Evolutionary conservation across 1,284 basidiomycete species (phyloP).

Genomic region (Taiwanofungus camphoratus): DNA sequence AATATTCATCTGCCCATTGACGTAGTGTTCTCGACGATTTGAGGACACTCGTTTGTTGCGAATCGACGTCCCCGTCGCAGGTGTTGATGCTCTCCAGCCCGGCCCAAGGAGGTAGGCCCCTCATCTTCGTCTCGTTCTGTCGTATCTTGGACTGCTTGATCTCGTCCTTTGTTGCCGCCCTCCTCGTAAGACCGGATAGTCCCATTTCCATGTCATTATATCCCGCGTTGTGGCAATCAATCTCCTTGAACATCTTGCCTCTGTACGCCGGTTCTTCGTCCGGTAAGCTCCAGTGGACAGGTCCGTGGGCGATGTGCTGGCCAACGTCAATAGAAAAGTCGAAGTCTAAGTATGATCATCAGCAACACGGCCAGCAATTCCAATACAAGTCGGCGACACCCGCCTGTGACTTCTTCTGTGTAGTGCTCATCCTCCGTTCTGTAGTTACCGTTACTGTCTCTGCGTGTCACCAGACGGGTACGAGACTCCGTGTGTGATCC

Average conservation of each 20-base stretch:
- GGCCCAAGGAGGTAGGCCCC: conserved; percentile 30
- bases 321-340: conserved; percentile 55
- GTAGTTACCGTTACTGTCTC: conserved; percentile 30
- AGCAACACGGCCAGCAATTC: not conserved
- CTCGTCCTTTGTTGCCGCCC: conserved; percentile 21
- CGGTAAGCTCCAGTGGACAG: conserved; percentile 29
- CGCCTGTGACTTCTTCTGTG: conserved; percentile 42
- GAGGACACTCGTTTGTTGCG: conserved; percentile 20
- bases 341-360: conserved; percentile 39
- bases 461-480: conserved; percentile 40
- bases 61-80: not conserved
- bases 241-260: conserved; percentile 26
- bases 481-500: conserved; percentile 57
- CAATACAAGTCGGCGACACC: not conserved
- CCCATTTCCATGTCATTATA: conserved; percentile 9
- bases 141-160: conserved; percentile 20
- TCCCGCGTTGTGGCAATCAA: conserved; percentile 16
- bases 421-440: conserved; percentile 46
- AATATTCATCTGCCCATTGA: conserved; percentile 70
- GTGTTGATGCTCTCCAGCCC: conserved; percentile 5
- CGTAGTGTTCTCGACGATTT: conserved; percentile 49
- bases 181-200: conserved; percentile 5
- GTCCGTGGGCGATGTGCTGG: conserved; percentile 22
- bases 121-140: conserved; percentile 13
- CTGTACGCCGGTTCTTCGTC: conserved; percentile 32